Evolutionary conservation across 345 rosid genomes (phyloP).

Genomic region (Erysimum cheiranthoides): DNA sequence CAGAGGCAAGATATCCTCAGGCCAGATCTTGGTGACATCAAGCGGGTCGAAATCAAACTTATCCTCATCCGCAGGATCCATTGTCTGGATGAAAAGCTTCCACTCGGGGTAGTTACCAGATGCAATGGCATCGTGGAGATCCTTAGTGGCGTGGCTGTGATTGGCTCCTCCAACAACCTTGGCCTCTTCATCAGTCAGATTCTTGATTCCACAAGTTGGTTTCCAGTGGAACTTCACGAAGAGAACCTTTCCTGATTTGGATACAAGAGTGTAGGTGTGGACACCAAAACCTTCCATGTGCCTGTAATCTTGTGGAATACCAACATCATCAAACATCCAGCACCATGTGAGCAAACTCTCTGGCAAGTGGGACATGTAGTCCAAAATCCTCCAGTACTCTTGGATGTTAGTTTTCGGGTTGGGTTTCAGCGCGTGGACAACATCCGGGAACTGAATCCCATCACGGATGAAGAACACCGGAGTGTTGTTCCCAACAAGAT

Average conservation of each 20-base stretch:
- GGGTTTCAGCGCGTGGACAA: conserved; percentile 90
- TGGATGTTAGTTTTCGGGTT: conserved; percentile 97
- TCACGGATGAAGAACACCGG: conserved; percentile 97
- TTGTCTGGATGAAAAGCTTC: conserved; percentile 87
- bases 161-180: conserved; percentile 86
- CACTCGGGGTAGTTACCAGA: conserved; percentile 98
- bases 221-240: conserved; percentile 98
- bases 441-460: conserved; percentile 94
- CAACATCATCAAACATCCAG: conserved; percentile 91
- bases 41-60: conserved; percentile 94
- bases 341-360: conserved; percentile 88
- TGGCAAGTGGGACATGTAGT: conserved; percentile 94
- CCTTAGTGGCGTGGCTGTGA: conserved; percentile 98
- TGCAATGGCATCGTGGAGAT: conserved; percentile 87
- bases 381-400: conserved; percentile 95
- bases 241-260: conserved; percentile 80
- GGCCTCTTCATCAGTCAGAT: conserved; percentile 92
- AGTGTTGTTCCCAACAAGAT: conserved; percentile 98
- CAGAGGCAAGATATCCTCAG: conserved; percentile 95
- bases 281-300: conserved; percentile 99
- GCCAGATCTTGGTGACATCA: conserved; percentile 98
- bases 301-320: conserved; percentile 93
- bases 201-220: conserved; percentile 95
- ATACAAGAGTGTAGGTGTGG: conserved; percentile 81
- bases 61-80: conserved; percentile 90